These are phyloP conservation scores for Prunella vulgaris DNA, from an alignment of 257 asterid species.

Conservation along the genomic window DNA sequence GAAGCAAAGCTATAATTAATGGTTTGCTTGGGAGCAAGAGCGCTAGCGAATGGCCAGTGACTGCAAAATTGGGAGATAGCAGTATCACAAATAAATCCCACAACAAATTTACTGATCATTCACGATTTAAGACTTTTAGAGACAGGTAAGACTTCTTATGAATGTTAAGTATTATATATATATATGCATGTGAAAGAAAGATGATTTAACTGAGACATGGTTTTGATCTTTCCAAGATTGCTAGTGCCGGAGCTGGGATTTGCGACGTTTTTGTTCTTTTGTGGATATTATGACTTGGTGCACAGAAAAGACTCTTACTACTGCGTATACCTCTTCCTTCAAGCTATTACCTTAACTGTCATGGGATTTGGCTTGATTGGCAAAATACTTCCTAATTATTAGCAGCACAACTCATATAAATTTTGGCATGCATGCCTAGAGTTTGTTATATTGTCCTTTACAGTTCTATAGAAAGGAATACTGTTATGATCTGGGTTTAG, in stretches of 20 bases:
- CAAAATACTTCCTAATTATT: background rate
- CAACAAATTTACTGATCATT: conserved; percentile 17
- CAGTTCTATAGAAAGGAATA: background rate
- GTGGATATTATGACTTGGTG: conserved; percentile 36
- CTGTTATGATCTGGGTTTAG: too few relatives aligned
- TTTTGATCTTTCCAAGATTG: conserved; percentile 20
- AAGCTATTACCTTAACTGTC: conserved; percentile 32
- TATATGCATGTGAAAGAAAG: too few relatives aligned
- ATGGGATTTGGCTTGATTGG: conserved; percentile 44
- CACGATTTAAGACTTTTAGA: conserved; percentile 26
- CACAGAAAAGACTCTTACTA: conserved; percentile 28
- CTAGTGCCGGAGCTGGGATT: conserved; percentile 32
- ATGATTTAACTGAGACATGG: background rate
- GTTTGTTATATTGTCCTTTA: background rate
- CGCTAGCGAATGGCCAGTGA: conserved; percentile 67
- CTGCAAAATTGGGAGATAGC: conserved; percentile 59
- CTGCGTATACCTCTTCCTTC: conserved; percentile 35
- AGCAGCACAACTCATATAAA: background rate
- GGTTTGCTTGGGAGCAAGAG: conserved; percentile 51
- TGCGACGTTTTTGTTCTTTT: conserved; percentile 28
- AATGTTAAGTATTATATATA: too few relatives aligned
- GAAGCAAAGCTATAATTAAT: conserved; percentile 47
- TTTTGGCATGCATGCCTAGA: background rate
- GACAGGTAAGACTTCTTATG: conserved; percentile 28
- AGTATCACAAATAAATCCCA: conserved; percentile 26